Evolutionary conservation across 257 asterid species (phyloP), one percentile per base, ranked within the genome.

Genomic region (Gardenia jasminoides): DNA sequence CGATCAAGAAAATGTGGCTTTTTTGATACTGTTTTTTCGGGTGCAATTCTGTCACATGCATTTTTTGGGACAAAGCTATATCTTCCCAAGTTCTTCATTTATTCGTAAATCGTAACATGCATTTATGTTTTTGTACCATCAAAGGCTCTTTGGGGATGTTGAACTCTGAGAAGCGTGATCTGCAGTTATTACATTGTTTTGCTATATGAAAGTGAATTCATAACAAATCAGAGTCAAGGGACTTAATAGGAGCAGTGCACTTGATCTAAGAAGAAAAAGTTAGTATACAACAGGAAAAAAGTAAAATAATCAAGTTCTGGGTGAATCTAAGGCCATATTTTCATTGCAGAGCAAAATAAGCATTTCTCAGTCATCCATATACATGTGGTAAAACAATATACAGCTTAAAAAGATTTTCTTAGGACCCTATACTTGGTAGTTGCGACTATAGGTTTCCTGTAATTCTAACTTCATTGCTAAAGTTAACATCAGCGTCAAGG

Each of bases 401-500:
- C 86, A 83, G 46, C 31, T 66, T 79, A 44, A 71, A 43, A 28
- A 10, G 16, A 0, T 66, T 62, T 46, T 10, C 7, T 15, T 19
- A 56, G 58, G 46, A 70, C 22, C 39, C 77, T 52, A 70, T 33
- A 64, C 83, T 79, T 54, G 5, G 43, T 9, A 10, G 16, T 56
- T 68, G 59, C 0, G 26, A 12, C 68, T 46, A 62, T 8, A 62
- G 36, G n/a, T 10, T 17, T 44, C 50, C 31, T 5, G 39, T 67
- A 1, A 62, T 59, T 67, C 65, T 52, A 11, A 26, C 4, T 33
- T 39, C 20, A 62, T 47, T 46, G 58, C 58, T 56, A 65, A 13
- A 73, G 44, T 59, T 26, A 31, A 62, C 26, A 56, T n/a, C 59
- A 70, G 44, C 30, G 64, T 83, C 82, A 85, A 74, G 91, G 85